These are phyloP conservation scores for Coniella lustricola DNA, from an alignment of 2,329 filamentous ascomycete genomes.

Conservation along the genomic window DNA sequence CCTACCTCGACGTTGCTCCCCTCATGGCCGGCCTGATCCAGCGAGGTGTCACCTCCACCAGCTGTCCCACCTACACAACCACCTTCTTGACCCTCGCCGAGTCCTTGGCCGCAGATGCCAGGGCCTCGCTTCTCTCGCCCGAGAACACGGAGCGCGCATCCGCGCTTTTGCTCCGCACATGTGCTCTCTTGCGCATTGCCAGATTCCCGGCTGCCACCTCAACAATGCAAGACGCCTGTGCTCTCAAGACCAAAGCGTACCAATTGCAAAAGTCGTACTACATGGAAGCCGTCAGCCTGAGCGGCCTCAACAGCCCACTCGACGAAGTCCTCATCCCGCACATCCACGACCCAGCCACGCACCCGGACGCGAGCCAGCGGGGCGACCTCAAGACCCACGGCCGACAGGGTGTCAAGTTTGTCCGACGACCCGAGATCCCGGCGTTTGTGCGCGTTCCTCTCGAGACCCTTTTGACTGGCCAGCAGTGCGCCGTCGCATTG, in stretches of 20 bases:
- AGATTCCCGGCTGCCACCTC: constrained; percentile 47
- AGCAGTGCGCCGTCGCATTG: constrained; percentile 40
- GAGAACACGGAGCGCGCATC: constrained; percentile 48
- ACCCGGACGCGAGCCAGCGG: background rate
- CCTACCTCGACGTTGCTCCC: constrained; percentile 60
- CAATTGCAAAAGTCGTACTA: constrained; percentile 58
- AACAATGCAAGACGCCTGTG: constrained; percentile 24
- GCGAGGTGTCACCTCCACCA: constrained; percentile 57
- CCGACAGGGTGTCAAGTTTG: background rate
- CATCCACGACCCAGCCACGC: constrained; percentile 22
- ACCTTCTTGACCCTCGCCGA: constrained; percentile 56
- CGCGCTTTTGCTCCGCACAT: constrained; percentile 55
- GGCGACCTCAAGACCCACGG: background rate
- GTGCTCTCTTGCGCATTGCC: constrained; percentile 63
- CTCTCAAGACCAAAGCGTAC: constrained; percentile 56
- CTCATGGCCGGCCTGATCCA: constrained; percentile 58
- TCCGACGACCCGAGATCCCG: constrained; percentile 38
- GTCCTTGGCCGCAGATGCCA: constrained; percentile 44
- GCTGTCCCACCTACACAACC: constrained; percentile 57
- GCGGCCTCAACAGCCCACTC: constrained; percentile 43
- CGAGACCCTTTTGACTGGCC: constrained; percentile 21
- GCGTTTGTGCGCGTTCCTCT: constrained; percentile 57
- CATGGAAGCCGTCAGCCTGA: constrained; percentile 46
- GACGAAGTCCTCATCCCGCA: constrained; percentile 57
- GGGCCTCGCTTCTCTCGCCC: constrained; percentile 37